These are phyloP conservation scores for Herpetomonas tarakana DNA, from an alignment of 208 protist genomes.

Conservation along the genomic window DNA sequence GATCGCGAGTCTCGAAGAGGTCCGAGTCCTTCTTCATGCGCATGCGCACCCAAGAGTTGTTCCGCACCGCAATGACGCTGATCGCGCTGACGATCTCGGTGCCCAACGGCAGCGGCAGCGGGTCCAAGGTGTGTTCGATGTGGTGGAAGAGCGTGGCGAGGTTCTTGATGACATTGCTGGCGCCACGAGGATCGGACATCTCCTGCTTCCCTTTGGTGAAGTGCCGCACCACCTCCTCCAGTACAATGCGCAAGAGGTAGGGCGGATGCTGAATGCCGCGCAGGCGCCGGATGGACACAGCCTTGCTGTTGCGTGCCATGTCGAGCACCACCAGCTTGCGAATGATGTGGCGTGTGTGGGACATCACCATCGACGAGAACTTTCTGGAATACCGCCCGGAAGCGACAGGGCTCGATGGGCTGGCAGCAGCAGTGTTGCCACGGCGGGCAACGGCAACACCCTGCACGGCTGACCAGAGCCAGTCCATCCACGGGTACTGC, in stretches of 20 bases:
- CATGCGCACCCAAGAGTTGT: constrained; percentile 80
- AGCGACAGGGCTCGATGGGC: neutral
- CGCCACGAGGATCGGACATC: constrained; percentile 30
- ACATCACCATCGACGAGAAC: constrained; percentile 38
- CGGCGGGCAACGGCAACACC: constrained; percentile 32
- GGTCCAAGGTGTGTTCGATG: constrained; percentile 51
- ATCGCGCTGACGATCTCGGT: constrained; percentile 76
- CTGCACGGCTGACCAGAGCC: constrained; percentile 65
- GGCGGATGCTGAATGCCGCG: constrained; percentile 33
- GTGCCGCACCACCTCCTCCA: constrained; percentile 68
- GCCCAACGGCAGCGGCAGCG: constrained; percentile 56
- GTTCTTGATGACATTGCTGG: constrained; percentile 74
- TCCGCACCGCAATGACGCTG: constrained; percentile 82
- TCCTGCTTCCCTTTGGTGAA: constrained; percentile 48
- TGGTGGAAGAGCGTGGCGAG: constrained; percentile 63
- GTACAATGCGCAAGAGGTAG: constrained; percentile 47
- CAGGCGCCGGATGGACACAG: constrained; percentile 47
- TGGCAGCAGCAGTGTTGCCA: constrained; percentile 3
- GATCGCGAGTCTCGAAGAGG: constrained; percentile 77
- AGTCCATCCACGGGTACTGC: constrained; percentile 69
- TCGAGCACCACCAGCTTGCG: constrained; percentile 74
- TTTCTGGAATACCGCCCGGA: constrained; percentile 13
- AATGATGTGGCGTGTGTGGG: constrained; percentile 54
- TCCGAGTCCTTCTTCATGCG: constrained; percentile 80
- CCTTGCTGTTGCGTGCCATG: constrained; percentile 54